phyloP scores from a whole-genome alignment of 2,329 filamentous ascomycete genomes.

The Fusarium piperis region DNA sequence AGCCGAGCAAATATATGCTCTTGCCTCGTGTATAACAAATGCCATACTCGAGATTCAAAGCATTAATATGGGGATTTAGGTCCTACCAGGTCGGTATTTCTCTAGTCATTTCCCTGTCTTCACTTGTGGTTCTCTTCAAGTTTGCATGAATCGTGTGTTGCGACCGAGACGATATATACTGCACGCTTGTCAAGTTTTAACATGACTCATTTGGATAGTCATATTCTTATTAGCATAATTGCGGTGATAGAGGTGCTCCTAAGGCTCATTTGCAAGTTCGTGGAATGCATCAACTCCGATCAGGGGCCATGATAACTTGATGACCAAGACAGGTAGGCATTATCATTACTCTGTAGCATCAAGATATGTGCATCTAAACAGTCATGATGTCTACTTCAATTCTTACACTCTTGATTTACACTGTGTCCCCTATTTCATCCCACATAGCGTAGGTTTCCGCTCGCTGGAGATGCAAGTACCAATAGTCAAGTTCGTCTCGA shows the following conservation, averaged over 20 bases:
- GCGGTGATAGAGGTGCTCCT: neutral
- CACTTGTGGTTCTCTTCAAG: neutral
- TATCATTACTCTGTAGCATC: too few relatives aligned
- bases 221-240: neutral
- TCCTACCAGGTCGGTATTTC: neutral
- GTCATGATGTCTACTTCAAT: neutral
- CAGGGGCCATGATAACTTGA: neutral
- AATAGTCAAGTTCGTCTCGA: neutral
- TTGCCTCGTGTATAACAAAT: neutral
- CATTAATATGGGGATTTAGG: neutral
- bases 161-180: neutral
- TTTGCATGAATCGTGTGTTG: neutral
- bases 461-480: neutral
- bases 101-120: neutral
- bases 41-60: neutral
- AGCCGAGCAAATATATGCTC: neutral
- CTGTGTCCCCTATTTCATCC: neutral
- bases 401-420: neutral
- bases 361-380: neutral
- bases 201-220: neutral
- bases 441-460: neutral
- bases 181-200: neutral
- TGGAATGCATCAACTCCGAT: neutral
- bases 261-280: neutral
- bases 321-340: neutral